Evolutionary conservation across 306 rosid genomes (phyloP).

Genomic region (Dryas octopetala): DNA sequence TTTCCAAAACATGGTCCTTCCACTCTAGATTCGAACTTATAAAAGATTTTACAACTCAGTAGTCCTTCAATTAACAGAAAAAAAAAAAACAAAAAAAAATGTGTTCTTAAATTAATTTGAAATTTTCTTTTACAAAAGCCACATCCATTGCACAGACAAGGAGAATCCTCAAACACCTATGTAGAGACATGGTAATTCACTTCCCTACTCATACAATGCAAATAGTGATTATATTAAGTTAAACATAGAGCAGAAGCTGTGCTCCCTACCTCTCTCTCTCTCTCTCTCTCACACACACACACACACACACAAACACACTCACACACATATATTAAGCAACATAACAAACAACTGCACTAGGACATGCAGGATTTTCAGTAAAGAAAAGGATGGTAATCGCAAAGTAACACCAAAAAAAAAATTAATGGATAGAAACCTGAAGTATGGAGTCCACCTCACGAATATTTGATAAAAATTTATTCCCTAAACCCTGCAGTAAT

Average conservation of each 20-base stretch:
- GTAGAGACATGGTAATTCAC: background rate
- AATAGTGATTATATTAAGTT: background rate
- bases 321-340: background rate
- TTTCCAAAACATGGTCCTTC: background rate
- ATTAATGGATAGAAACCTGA: constrained; percentile 55
- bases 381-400: background rate
- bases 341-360: background rate
- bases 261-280: background rate
- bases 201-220: constrained; percentile 2
- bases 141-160: background rate
- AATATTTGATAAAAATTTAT: constrained; percentile 87
- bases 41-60: background rate
- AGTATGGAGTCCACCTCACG: constrained; percentile 97
- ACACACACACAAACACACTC: background rate
- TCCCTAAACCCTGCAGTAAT: constrained; percentile 83
- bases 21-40: background rate
- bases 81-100: background rate
- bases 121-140: background rate
- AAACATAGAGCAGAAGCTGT: background rate
- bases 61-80: background rate
- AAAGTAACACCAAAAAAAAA: constrained; percentile 16
- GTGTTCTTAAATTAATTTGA: background rate
- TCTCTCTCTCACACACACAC: background rate
- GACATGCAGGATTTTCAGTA: background rate
- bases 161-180: constrained; percentile 9